Evolutionary conservation across 2,329 filamentous ascomycete species (phyloP).

Genomic region (Magnaporthiopsis poae): DNA sequence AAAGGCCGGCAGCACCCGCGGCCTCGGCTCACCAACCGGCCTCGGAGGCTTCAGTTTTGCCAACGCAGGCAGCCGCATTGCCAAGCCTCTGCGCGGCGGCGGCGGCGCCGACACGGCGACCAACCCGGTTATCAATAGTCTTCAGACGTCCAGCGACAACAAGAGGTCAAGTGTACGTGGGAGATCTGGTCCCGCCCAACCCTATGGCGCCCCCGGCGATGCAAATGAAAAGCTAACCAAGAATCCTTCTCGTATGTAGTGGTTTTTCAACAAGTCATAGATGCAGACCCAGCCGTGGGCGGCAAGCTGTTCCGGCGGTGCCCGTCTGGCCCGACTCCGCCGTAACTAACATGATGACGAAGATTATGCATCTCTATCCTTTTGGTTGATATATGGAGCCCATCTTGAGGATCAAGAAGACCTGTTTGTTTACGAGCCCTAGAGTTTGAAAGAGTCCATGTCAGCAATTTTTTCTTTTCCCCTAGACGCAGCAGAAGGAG

Average conservation of each 20-base stretch:
- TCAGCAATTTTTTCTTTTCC: not conserved
- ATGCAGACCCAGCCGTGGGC: not conserved
- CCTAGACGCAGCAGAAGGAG: not conserved
- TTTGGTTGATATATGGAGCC: not conserved
- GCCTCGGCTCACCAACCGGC: conserved; percentile 55
- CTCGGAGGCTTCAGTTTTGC: conserved; percentile 63
- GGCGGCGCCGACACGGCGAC: conserved; percentile 31
- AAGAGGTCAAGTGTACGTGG: conserved; percentile 50
- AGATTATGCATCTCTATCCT: not conserved
- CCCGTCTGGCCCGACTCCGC: too few species aligned
- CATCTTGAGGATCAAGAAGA: not conserved
- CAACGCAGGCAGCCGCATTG: conserved; percentile 54
- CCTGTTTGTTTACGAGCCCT: not conserved
- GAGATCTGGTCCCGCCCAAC: too few species aligned
- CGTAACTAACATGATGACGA: not conserved
- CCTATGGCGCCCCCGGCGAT: not conserved
- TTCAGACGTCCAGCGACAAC: conserved; percentile 49
- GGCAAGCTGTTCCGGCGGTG: not conserved
- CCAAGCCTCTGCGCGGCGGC: conserved; percentile 53
- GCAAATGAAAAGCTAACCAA: not conserved
- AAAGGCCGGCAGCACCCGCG: conserved; percentile 82
- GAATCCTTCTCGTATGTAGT: not conserved
- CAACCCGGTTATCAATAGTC: conserved; percentile 47
- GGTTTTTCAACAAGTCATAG: conserved; percentile 9
- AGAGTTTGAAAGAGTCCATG: not conserved